phyloP scores from a whole-genome alignment of 805 yeast genomes.

The Metschnikowia arizonensis region DNA sequence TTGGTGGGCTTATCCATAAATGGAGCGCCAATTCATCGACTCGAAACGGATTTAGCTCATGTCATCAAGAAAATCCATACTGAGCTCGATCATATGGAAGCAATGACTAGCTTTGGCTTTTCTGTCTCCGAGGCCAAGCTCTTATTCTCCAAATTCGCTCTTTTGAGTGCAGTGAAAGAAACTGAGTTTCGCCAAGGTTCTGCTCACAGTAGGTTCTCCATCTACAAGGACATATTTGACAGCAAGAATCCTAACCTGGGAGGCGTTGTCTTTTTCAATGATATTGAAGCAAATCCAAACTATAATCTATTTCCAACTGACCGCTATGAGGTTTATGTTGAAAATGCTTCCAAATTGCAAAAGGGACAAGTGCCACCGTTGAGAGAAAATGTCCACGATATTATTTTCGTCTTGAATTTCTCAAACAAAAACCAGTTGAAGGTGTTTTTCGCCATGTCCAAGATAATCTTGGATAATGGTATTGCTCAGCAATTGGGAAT shows the following conservation, averaged over 20 bases:
- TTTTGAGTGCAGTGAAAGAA: slow-evolving; percentile 37
- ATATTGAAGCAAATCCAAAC: slow-evolving; percentile 59
- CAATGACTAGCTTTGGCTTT: slow-evolving; percentile 29
- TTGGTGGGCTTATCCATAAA: slow-evolving; percentile 59
- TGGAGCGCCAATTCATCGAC: slow-evolving; percentile 56
- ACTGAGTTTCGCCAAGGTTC: slow-evolving; percentile 34
- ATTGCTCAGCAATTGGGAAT: slow-evolving; percentile 81
- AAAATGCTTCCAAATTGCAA: slow-evolving; percentile 12
- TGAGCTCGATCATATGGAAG: slow-evolving; percentile 24
- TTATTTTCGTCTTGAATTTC: slow-evolving; percentile 65
- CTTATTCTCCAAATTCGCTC: slow-evolving; percentile 35
- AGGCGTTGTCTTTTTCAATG: slow-evolving; percentile 68
- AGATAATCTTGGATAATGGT: slow-evolving; percentile 48
- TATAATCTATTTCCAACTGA: slow-evolving; percentile 44
- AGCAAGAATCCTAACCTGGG: slow-evolving; percentile 19
- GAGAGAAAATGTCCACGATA: slow-evolving; percentile 69
- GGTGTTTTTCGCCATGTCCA: slow-evolving; percentile 47
- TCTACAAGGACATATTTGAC: slow-evolving; percentile 26
- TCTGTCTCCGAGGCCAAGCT: slow-evolving; percentile 29
- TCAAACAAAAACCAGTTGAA: slow-evolving; percentile 48
- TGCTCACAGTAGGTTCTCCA: slow-evolving; percentile 31
- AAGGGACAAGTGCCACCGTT: slow-evolving; percentile 63
- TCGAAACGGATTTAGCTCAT: slow-evolving; percentile 41
- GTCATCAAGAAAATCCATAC: slow-evolving; percentile 36
- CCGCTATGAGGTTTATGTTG: slow-evolving; percentile 45